These are phyloP conservation scores for Boletus holoroseus DNA, from an alignment of 1,284 basidiomycete genomes.

Conservation along the genomic window DNA sequence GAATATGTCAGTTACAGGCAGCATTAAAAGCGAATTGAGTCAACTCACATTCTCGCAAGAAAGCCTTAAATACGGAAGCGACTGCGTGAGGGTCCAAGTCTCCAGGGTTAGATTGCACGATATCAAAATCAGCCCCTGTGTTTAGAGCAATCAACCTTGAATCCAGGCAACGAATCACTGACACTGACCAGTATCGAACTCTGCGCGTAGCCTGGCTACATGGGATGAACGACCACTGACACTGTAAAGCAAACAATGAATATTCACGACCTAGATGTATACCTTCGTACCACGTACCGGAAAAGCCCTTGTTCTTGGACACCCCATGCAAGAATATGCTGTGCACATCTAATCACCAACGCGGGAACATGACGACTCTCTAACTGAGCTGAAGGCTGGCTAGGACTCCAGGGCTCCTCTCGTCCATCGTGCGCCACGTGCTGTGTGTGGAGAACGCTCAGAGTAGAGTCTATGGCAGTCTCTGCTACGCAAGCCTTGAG, in stretches of 20 bases:
- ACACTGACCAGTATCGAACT: slow-evolving; percentile 76
- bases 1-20: slow-evolving; percentile 12
- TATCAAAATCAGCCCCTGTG: slow-evolving; percentile 77
- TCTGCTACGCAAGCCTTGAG: slow-evolving; percentile 55
- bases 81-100: slow-evolving; percentile 92
- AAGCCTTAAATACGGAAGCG: slow-evolving; percentile 79
- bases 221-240: slow-evolving; percentile 73
- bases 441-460: slow-evolving; percentile 19
- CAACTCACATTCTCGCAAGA: slow-evolving; percentile 67
- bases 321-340: slow-evolving; percentile 77
- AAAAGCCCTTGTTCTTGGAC: slow-evolving; percentile 80
- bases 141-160: slow-evolving; percentile 13
- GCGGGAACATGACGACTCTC: slow-evolving; percentile 62
- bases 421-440: slow-evolving; percentile 18
- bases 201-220: slow-evolving; percentile 63
- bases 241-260: slow-evolving; percentile 36
- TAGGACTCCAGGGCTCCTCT: slow-evolving; percentile 19
- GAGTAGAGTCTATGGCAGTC: slow-evolving; percentile 44
- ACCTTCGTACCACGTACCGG: slow-evolving; percentile 44
- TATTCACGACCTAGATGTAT: not conserved
- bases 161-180: not conserved
- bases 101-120: slow-evolving; percentile 67
- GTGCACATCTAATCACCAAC: slow-evolving; percentile 69
- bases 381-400: slow-evolving; percentile 34
- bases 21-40: slow-evolving; percentile 1